A percentile compares a stretch with the other conserved stretches of the same genome.
These are phyloP conservation scores for Debaryomyces nepalensis DNA, from an alignment of 1,139 yeast species.

Conservation along the genomic window DNA sequence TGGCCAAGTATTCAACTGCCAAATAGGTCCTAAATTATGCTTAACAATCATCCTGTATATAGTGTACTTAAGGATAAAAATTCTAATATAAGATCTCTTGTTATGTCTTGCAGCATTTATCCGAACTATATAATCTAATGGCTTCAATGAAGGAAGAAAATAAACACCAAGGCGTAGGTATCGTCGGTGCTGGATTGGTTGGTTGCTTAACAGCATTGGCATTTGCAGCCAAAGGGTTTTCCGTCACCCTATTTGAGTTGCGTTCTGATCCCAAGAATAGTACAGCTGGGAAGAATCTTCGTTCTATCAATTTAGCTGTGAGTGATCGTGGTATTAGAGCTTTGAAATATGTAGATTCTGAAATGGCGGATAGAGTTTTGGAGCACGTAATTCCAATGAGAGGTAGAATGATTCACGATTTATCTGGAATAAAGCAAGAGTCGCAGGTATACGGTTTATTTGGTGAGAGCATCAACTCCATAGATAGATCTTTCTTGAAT, in stretches of 20 bases:
- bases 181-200: constrained; percentile 86
- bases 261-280: constrained; percentile 44
- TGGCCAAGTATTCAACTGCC: constrained; percentile 15
- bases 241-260: constrained; percentile 72
- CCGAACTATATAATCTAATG: not conserved
- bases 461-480: constrained; percentile 85
- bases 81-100: not conserved
- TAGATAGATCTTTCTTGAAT: constrained; percentile 76
- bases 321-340: constrained; percentile 83
- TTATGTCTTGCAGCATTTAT: not conserved
- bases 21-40: too few relatives aligned
- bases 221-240: constrained; percentile 70
- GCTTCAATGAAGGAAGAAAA: not conserved
- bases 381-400: constrained; percentile 77
- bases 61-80: not conserved
- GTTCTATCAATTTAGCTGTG: constrained; percentile 87
- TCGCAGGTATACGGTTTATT: constrained; percentile 80
- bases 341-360: constrained; percentile 61
- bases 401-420: constrained; percentile 88
- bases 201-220: constrained; percentile 89
- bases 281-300: constrained; percentile 37
- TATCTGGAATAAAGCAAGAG: constrained; percentile 60
- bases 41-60: constrained; percentile 10
- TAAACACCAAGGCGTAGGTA: constrained; percentile 37
- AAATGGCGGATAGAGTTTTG: constrained; percentile 59